phyloP scores from a whole-genome alignment of 2,329 filamentous ascomycete genomes.

The Pestalotiopsis sp. region DNA sequence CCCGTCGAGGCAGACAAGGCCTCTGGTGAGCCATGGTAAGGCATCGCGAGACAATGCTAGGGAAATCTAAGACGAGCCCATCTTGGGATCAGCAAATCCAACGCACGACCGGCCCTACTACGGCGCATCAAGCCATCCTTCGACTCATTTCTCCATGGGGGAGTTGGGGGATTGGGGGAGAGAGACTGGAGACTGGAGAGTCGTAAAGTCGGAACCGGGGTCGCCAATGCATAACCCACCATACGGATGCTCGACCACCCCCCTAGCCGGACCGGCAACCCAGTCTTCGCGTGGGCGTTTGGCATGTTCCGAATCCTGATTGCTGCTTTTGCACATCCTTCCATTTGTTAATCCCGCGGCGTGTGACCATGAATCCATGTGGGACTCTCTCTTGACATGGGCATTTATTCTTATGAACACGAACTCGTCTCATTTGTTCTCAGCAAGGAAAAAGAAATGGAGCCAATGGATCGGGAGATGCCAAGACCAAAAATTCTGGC shows the following conservation, averaged over 20 bases:
- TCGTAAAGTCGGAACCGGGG: not conserved
- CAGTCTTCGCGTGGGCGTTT: not conserved
- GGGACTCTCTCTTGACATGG: not conserved
- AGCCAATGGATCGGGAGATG: not conserved
- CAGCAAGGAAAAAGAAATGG: not conserved
- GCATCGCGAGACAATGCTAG: not conserved
- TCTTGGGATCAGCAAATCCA: not conserved
- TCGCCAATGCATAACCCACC: not conserved
- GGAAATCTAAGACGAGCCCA: not conserved
- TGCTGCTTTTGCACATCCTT: not conserved
- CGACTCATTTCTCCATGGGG: not conserved
- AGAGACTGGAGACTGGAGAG: too few relatives aligned
- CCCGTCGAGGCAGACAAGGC: not conserved
- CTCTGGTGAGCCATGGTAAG: not conserved
- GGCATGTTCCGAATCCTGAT: not conserved
- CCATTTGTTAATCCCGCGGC: not conserved
- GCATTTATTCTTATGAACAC: not conserved
- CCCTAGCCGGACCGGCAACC: not conserved
- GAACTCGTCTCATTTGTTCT: constrained; percentile 3
- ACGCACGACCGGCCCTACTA: not conserved
- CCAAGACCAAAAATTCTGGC: not conserved
- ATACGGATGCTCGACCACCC: not conserved
- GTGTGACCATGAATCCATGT: not conserved
- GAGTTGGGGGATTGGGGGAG: not conserved
- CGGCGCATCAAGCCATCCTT: not conserved